These are phyloP conservation scores for Debaryomyces singareniensis DNA, from an alignment of 1,139 yeast genomes.

Conservation along the genomic window DNA sequence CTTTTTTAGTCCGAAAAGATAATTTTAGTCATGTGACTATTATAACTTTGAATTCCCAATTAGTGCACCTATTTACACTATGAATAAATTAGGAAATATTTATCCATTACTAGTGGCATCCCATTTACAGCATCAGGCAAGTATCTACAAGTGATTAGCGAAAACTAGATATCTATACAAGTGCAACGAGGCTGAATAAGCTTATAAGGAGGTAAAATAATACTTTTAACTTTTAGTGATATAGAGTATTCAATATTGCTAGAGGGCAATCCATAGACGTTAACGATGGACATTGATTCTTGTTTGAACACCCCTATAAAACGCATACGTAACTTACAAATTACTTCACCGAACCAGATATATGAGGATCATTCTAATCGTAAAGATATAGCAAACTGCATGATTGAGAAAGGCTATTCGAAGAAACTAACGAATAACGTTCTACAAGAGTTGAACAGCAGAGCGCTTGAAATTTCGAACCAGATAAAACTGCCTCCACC, in stretches of 20 bases:
- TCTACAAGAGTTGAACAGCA: slow-evolving; percentile 30
- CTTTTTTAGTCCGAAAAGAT: too few relatives aligned
- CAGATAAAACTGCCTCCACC: slow-evolving; percentile 10
- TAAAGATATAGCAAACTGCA: slow-evolving; percentile 9
- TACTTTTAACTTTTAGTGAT: too few relatives aligned
- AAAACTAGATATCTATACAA: too few relatives aligned
- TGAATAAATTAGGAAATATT: too few relatives aligned
- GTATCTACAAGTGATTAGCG: too few relatives aligned
- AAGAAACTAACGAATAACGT: slow-evolving; percentile 35
- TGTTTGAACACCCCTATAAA: slow-evolving; percentile 36
- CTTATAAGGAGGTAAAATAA: too few relatives aligned
- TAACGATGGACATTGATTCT: slow-evolving; percentile 1
- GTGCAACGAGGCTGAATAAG: too few relatives aligned
- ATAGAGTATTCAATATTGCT: not conserved
- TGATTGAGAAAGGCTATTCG: slow-evolving; percentile 38
- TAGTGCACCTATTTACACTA: too few relatives aligned
- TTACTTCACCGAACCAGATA: slow-evolving; percentile 9
- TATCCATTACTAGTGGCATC: too few relatives aligned
- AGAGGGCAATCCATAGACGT: not conserved
- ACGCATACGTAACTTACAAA: slow-evolving; percentile 24
- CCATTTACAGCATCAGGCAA: too few relatives aligned
- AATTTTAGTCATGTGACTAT: too few relatives aligned
- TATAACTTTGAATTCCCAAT: too few relatives aligned
- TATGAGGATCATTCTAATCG: not conserved
- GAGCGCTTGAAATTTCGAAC: slow-evolving; percentile 26